Evolutionary conservation across 345 rosid genomes (phyloP), one percentile per base, ranked within the genome.

Genomic region (Murraya koenigii): DNA sequence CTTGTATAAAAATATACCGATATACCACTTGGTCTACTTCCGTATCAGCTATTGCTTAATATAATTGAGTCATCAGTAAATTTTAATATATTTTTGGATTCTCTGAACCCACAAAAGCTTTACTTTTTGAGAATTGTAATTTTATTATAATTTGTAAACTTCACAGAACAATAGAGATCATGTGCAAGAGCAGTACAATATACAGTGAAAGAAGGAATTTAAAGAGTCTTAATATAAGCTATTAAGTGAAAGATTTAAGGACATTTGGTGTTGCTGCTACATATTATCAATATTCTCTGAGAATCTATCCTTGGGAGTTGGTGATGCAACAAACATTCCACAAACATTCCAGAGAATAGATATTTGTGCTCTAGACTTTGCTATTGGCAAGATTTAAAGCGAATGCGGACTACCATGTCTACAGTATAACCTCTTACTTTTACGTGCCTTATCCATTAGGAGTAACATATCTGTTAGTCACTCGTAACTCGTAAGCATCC

Each of bases 151-250:
- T 52, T 35, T 23, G 78, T 52, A 25, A 75, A 52, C 63, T 75
- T 75, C 11, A 17, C 64, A 25, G 63, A 75, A 75, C 25, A 75
- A 75, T 8, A 54, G 19, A 75, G 64, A 20, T 20, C 8, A 66
- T n/a, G 11, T 4, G 23, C 33, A 52, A 69, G 28, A 66, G 33
- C 60, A 6, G 70, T 22, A 63, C 60, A 6, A 61, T 22, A 63
- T 7, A 19, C 30, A 41, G 17, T 1, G 63, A 62, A 63, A 36
- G 20, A 59, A 59, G 38, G 63, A 19, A 74, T 30, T 22, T 44
- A 22, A 62, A 73, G 26, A 59, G 25, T 73, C 39, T 36, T 14
- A 72, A 35, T 35, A 23, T 32, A 68, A 15, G 15, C 13, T 35
- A 6, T 2, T 23, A 3, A 6, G 4, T 41, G 14, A 8, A 23